Percentiles rank a stretch among this genome's conserved stretches.
phyloP scores from a whole-genome alignment of 1,284 basidiomycete genomes.

The Tilletia walkeri region DNA sequence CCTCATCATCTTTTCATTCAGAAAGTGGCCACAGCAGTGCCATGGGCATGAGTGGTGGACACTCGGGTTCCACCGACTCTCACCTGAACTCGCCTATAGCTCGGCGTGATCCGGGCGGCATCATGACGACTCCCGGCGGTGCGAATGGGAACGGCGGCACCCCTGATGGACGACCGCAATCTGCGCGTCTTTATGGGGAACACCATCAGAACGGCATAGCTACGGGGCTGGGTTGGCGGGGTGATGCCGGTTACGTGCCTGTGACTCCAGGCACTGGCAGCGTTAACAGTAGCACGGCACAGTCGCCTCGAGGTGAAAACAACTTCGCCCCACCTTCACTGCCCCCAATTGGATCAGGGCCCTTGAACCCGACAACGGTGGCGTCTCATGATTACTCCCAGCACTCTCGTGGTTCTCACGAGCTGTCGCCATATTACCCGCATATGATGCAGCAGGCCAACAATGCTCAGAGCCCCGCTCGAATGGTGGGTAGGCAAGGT shows the following conservation, averaged over 20 bases:
- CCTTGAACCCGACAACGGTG: too few relatives aligned
- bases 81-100: slow-evolving; percentile 4
- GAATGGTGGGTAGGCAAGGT: too few relatives aligned
- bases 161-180: neutral
- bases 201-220: neutral
- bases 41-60: neutral
- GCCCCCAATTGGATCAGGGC: too few relatives aligned
- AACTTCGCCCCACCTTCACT: neutral
- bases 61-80: neutral
- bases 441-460: too few relatives aligned
- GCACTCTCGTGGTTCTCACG: too few relatives aligned
- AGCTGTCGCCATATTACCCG: too few relatives aligned
- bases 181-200: slow-evolving; percentile 2
- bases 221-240: neutral
- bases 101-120: neutral
- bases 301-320: neutral
- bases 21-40: neutral
- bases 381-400: too few relatives aligned
- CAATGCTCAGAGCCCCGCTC: too few relatives aligned
- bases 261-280: neutral
- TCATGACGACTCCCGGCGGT: neutral
- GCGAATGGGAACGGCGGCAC: neutral
- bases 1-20: neutral
- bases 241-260: slow-evolving; percentile 7
- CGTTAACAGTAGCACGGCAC: neutral